Evolutionary conservation across 495 filamentous ascomycete species (phyloP).

Genomic region (Annulohypoxylon maeteangense): DNA sequence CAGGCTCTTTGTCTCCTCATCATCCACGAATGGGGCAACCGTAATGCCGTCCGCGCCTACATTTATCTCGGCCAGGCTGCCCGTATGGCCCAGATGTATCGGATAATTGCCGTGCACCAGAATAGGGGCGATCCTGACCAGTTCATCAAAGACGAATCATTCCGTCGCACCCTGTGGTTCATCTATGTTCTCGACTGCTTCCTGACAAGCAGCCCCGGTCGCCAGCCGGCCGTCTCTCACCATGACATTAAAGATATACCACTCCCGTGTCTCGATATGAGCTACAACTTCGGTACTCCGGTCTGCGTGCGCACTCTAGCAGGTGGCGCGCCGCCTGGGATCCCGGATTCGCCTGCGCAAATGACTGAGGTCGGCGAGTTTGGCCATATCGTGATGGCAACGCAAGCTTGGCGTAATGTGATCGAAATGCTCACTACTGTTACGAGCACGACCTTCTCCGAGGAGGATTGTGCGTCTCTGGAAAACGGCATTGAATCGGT

Average conservation of each 20-base stretch:
- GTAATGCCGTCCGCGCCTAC: conserved; percentile 63
- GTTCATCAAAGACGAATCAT: conserved; percentile 63
- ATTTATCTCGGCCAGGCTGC: conserved; percentile 63
- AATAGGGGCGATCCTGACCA: conserved; percentile 57
- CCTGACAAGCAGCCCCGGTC: conserved; percentile 64
- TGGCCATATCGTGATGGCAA: conserved; percentile 62
- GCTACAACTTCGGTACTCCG: conserved; percentile 61
- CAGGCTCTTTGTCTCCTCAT: conserved; percentile 62
- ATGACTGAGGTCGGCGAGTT: conserved; percentile 61
- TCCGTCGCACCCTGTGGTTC: conserved; percentile 62
- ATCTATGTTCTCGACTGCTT: conserved; percentile 65
- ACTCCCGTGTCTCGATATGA: conserved; percentile 61
- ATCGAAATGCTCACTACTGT: conserved; percentile 63
- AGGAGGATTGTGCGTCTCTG: conserved; percentile 55
- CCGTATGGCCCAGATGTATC: conserved; percentile 64
- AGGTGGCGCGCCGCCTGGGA: conserved; percentile 49
- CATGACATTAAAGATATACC: conserved; percentile 59
- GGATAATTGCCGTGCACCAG: conserved; percentile 58
- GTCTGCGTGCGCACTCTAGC: conserved; percentile 58
- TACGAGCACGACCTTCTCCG: conserved; percentile 56
- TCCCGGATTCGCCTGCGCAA: conserved; percentile 46
- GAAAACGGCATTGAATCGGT: conserved; percentile 59
- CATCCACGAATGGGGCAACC: conserved; percentile 63
- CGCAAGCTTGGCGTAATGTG: conserved; percentile 62
- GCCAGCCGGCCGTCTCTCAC: conserved; percentile 58